Conservation (phyloP, 176 grass and related monocot species). For the Chloris gayana region DNA sequence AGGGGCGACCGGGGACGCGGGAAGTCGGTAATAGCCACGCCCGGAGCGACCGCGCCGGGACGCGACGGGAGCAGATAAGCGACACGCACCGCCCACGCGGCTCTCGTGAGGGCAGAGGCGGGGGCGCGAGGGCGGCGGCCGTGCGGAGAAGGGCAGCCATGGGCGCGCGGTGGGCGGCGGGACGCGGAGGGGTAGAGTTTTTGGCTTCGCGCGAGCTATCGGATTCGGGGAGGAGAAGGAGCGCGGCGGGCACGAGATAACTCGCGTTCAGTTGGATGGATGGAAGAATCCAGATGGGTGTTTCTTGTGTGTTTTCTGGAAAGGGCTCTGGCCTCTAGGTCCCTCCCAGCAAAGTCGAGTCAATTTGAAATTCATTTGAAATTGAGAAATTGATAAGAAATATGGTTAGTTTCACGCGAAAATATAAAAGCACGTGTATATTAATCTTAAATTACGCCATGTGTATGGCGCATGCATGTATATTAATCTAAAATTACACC, state of each 20-base stretch:
- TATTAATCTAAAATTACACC: no score
- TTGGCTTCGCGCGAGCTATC: conserved; percentile 18
- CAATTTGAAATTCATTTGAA: not conserved
- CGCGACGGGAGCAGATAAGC: conserved; percentile 26
- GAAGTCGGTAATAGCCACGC: conserved; percentile 14
- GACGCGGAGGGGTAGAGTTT: not conserved
- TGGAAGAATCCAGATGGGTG: conserved; percentile 1
- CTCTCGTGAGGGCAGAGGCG: conserved; percentile 14
- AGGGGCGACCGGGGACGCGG: conserved; percentile 10
- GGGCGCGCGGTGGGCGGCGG: not conserved
- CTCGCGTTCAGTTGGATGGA: conserved; percentile 17
- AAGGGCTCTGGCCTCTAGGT: no score
- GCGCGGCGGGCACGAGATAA: conserved; percentile 36
- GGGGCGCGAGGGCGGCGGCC: conserved; percentile 43
- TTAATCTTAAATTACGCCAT: no score
- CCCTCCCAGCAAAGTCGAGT: not conserved
- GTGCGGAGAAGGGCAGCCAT: conserved; percentile 65
- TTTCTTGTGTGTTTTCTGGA: not conserved
- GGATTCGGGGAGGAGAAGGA: not conserved
- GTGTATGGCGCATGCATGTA: no score
- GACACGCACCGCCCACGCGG: conserved; percentile 4
- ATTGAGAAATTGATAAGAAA: not conserved
- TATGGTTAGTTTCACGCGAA: not conserved
- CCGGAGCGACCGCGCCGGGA: conserved; percentile 27
- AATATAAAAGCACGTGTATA: not conserved